Conservation (phyloP, 2,329 filamentous ascomycete genomes). For the Xylariomycetidae sp. region DNA sequence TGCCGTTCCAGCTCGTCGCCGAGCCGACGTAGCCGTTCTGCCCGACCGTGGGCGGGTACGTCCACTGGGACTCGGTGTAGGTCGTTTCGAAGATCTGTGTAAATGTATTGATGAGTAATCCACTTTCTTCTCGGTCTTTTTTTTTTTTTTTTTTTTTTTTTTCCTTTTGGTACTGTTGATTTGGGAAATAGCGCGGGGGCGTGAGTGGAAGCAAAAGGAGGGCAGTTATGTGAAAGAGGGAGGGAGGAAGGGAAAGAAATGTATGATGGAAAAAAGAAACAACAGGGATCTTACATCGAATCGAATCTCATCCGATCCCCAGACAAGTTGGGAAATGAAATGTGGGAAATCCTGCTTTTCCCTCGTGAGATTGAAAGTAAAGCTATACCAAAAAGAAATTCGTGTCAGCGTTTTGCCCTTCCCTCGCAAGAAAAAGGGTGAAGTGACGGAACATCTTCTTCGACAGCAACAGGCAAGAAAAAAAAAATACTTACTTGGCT, state of each 20-base stretch:
- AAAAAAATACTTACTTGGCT: slow-evolving; percentile 10
- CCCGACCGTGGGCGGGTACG: slow-evolving; percentile 35
- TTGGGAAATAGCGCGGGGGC: slow-evolving; percentile 1
- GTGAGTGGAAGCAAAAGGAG: background rate
- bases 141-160: no score
- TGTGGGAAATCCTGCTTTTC: slow-evolving; percentile 22
- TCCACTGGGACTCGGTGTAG: slow-evolving; percentile 36
- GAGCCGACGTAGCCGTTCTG: slow-evolving; percentile 38
- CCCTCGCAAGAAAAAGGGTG: background rate
- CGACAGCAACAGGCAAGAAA: no score
- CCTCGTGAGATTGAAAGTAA: slow-evolving; percentile 21
- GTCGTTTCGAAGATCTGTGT: slow-evolving; percentile 31
- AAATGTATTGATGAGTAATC: no score
- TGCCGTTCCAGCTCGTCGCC: slow-evolving; percentile 33
- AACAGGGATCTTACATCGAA: slow-evolving; percentile 20
- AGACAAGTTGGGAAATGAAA: slow-evolving; percentile 14
- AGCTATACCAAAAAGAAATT: slow-evolving; percentile 13
- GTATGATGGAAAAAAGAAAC: background rate
- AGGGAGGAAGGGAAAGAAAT: background rate
- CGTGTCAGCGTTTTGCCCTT: background rate
- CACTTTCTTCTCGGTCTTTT: background rate
- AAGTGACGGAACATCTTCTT: no score
- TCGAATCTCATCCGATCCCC: slow-evolving; percentile 21
- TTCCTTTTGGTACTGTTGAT: background rate
- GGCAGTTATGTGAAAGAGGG: background rate